These are phyloP conservation scores for Neofusicoccum parvum DNA, from an alignment of 2,329 filamentous ascomycete species.

Conservation along the genomic window DNA sequence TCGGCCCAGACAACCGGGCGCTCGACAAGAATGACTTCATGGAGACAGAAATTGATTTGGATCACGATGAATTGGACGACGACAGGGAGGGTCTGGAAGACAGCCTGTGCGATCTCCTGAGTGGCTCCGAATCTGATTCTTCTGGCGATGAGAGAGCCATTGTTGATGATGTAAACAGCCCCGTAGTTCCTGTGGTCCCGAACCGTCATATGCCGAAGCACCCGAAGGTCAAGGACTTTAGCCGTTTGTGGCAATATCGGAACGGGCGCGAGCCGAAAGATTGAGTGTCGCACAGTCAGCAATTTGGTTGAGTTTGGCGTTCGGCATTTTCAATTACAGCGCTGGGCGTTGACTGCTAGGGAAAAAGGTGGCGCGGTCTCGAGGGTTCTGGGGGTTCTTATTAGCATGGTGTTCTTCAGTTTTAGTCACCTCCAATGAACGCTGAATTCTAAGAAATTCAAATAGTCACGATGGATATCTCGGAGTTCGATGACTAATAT, in stretches of 20 bases:
- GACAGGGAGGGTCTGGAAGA: conserved; percentile 19
- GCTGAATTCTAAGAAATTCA: background rate
- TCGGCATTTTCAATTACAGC: background rate
- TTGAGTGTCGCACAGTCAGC: background rate
- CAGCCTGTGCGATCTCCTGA: conserved; percentile 6
- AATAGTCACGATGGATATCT: conserved; percentile 13
- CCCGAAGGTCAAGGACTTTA: conserved; percentile 26
- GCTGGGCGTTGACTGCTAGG: conserved; percentile 6
- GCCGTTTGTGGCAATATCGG: conserved; percentile 28
- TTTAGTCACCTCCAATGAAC: background rate
- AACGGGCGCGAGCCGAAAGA: conserved; percentile 24
- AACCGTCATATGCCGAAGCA: background rate
- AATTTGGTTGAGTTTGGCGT: background rate
- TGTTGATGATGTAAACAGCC: conserved; percentile 25
- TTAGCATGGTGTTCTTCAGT: background rate
- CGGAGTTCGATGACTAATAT: conserved; percentile 28
- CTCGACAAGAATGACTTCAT: conserved; percentile 60
- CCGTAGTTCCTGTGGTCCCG: conserved; percentile 16
- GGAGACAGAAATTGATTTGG: conserved; percentile 49
- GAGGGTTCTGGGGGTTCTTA: background rate
- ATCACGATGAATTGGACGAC: background rate
- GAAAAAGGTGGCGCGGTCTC: background rate
- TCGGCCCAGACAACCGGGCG: conserved; percentile 52
- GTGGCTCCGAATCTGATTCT: conserved; percentile 5
- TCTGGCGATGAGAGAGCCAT: conserved; percentile 19